Base-by-base conservation (phyloP, 305 asterid genomes). In the Fraxinus paxiana region DNA sequence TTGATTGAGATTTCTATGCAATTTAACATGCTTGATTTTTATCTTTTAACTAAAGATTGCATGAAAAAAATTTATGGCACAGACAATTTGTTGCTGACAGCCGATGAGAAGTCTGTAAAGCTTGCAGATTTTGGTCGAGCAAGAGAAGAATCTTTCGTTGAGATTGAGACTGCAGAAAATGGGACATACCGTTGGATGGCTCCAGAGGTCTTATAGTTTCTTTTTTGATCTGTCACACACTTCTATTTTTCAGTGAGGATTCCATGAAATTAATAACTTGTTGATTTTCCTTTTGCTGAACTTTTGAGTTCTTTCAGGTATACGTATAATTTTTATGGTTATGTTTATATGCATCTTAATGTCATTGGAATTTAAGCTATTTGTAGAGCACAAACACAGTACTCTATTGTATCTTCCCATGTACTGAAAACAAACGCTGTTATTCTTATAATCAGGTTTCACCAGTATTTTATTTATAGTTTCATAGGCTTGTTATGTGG, bases 131-230 rank as follows among this genome's bases (percentile, higher is more conserved):
- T 95, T 87, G 98, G 98, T 85, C 97, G 92, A 76, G 98, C 98
- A 17, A 92, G 97, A 85, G 97, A 93, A 93, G 98, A 95, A 85
- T 35, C 97, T 59, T 93, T 95, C 70, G 90, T 97, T 51, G 98
- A 95, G 86, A 93, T 95, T 98, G 93, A 93, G 98, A 95, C 98
- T 54, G 97, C 97, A 20, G 97, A 95, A 87, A 95, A 97, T 20
- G 98, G 98, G 84, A 95, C 98, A 4, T 95, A 92, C 83, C 97
- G 98, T 43, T 95, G 98, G 98, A 95, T 95, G 98, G 98, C 98
- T 80, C 98, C 98, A 30, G 98, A 95, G 97, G 98, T 95, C 82
- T 86, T 87, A n/a, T 84, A 72, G 13, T 61, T 77, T 54, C 63
- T 75, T 43, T 72, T 33, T 78, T 63, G 17, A 51, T 75, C 31